phyloP scores from a whole-genome alignment of 1,284 basidiomycete species.

The Ustilago cynodontis region DNA sequence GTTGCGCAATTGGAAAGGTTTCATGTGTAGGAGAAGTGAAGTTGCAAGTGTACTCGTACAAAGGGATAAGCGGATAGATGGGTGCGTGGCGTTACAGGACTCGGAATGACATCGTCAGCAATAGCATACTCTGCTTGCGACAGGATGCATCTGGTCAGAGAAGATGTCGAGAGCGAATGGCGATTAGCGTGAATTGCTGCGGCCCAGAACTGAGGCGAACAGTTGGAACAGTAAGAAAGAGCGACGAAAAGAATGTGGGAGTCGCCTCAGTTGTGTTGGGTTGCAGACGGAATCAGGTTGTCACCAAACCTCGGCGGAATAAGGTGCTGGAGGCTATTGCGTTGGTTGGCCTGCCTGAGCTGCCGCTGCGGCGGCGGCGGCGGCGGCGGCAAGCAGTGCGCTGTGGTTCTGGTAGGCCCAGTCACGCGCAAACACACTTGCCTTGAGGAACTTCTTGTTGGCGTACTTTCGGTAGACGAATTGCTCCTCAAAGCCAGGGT shows the following conservation, averaged over 20 bases:
- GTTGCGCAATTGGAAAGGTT: neutral
- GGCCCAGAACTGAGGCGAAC: constrained; percentile 16
- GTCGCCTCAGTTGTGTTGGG: constrained; percentile 17
- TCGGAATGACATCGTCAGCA: neutral
- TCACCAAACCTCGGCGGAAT: neutral
- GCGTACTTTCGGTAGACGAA: constrained; percentile 98
- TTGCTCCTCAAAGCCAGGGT: constrained; percentile 82
- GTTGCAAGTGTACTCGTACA: constrained; percentile 14
- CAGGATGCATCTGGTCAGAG: neutral
- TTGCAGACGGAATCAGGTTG: neutral
- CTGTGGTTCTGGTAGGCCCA: constrained; percentile 71
- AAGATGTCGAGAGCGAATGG: neutral
- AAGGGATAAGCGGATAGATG: constrained; percentile 16
- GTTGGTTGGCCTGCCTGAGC: constrained; percentile 31
- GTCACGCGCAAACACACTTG: constrained; percentile 73
- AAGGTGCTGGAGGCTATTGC: neutral
- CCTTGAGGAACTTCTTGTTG: constrained; percentile 91
- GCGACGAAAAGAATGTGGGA: constrained; percentile 32
- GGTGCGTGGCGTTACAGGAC: constrained; percentile 9
- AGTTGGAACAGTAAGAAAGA: constrained; percentile 27
- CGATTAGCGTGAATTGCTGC: constrained; percentile 4
- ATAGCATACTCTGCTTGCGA: constrained; percentile 2
- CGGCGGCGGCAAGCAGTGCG: constrained; percentile 42
- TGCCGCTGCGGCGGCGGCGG: constrained; percentile 45
- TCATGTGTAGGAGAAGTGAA: too few relatives aligned